A percentile compares a stretch with the other conserved stretches of the same genome.
Evolutionary conservation across 345 rosid species (phyloP).

Genomic region (Bruguiera parviflora): DNA sequence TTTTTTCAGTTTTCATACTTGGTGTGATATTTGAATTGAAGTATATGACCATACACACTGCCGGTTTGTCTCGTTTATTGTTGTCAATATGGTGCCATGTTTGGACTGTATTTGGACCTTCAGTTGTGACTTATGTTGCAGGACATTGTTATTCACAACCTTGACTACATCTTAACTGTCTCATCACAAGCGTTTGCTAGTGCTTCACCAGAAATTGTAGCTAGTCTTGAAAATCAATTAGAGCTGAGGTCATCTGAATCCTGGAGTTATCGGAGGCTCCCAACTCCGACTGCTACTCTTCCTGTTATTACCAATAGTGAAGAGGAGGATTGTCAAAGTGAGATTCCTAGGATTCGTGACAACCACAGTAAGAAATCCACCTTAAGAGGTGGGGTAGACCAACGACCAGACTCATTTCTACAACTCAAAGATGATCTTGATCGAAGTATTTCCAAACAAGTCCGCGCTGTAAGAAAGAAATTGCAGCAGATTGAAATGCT

Average conservation of each 20-base stretch:
- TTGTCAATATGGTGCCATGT: background rate
- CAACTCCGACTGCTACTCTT: conserved; percentile 80
- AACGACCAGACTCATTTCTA: conserved; percentile 55
- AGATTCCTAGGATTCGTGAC: conserved; percentile 59
- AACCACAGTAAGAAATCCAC: conserved; percentile 32
- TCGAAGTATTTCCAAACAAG: conserved; percentile 51
- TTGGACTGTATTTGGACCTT: conserved; percentile 4
- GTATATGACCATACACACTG: background rate
- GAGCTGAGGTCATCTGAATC: conserved; percentile 79
- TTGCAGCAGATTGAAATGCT: conserved; percentile 97
- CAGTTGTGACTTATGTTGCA: conserved; percentile 35
- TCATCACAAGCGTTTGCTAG: conserved; percentile 65
- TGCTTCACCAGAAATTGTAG: conserved; percentile 70
- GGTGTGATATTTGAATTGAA: too few species aligned
- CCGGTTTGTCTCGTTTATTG: background rate
- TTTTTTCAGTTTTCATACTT: too few species aligned
- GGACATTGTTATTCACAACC: conserved; percentile 81
- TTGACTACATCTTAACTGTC: conserved; percentile 71
- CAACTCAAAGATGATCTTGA: conserved; percentile 50
- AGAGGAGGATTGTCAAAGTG: conserved; percentile 72
- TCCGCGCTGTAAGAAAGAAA: conserved; percentile 78
- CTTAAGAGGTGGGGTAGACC: conserved; percentile 23
- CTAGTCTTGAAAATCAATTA: conserved; percentile 69
- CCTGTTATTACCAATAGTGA: conserved; percentile 73
- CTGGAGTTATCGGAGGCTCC: conserved; percentile 86